Conservation (phyloP, 2,329 filamentous ascomycete genomes). For the Plenodomus tracheiphilus region DNA sequence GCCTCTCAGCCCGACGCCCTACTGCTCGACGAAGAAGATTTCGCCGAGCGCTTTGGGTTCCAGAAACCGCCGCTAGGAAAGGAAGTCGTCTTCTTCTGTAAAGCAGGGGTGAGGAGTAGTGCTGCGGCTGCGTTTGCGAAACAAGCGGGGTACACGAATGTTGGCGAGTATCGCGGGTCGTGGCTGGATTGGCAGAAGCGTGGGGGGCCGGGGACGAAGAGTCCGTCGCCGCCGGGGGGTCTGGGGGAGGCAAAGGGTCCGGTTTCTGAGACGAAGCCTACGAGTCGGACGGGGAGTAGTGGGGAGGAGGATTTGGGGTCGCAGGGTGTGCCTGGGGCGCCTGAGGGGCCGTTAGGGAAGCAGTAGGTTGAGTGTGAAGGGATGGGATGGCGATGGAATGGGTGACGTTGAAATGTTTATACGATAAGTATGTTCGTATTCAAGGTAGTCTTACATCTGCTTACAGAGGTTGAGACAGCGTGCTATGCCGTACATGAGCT, state of each 20-base stretch:
- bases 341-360: conserved; percentile 9
- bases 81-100: conserved; percentile 78
- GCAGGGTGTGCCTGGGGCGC: conserved; percentile 9
- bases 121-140: conserved; percentile 77
- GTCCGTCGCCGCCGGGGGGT: conserved; percentile 19
- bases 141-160: conserved; percentile 72
- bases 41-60: conserved; percentile 81
- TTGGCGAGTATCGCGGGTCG: conserved; percentile 74
- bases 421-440: too few species aligned
- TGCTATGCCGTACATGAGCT: too few species aligned
- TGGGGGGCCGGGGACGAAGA: conserved; percentile 59
- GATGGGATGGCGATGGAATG: too few species aligned
- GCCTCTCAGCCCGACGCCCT: conserved; percentile 76
- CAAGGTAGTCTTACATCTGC: too few species aligned
- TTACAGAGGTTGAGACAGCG: too few species aligned
- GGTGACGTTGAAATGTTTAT: too few species aligned
- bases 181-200: conserved; percentile 82
- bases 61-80: conserved; percentile 29
- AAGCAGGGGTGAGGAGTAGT: conserved; percentile 80
- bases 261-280: conserved; percentile 17
- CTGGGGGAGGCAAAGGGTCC: conserved; percentile 19
- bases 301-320: conserved; percentile 20
- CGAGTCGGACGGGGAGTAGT: conserved; percentile 11
- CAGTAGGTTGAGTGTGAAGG: conserved; percentile 2
- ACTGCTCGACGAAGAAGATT: conserved; percentile 75